Conservation (phyloP, 2,329 filamentous ascomycete genomes). For the Eutypella sp. region DNA sequence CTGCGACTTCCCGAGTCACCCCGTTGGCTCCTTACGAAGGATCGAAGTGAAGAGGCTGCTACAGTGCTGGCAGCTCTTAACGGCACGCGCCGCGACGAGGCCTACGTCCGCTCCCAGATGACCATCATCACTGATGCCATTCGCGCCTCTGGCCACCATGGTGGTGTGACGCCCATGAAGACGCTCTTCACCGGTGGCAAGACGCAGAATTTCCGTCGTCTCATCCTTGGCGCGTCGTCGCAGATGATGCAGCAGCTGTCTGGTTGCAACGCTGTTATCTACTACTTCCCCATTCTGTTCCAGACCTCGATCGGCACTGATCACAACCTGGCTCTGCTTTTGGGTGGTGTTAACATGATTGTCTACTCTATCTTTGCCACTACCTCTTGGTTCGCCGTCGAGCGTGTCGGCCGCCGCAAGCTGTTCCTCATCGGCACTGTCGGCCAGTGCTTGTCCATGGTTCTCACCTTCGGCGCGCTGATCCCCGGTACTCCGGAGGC, state of each 20-base stretch:
- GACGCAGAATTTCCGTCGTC: conserved; percentile 59
- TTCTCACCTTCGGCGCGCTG: conserved; percentile 57
- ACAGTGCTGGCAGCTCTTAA: conserved; percentile 47
- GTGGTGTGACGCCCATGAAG: conserved; percentile 23
- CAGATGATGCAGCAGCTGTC: conserved; percentile 60
- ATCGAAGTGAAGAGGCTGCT: conserved; percentile 47
- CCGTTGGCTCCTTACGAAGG: conserved; percentile 40
- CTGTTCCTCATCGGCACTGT: conserved; percentile 40
- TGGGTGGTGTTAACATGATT: conserved; percentile 32
- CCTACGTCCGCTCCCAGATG: conserved; percentile 40
- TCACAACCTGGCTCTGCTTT: conserved; percentile 43
- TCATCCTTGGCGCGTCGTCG: conserved; percentile 53
- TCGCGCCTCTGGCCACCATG: conserved; percentile 24
- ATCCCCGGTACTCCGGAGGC: conserved; percentile 57
- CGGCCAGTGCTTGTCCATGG: conserved; percentile 51
- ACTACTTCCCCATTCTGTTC: conserved; percentile 59
- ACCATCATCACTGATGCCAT: conserved; percentile 34
- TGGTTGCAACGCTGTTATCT: conserved; percentile 55
- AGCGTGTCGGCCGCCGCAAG: conserved; percentile 40
- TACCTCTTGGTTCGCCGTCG: conserved; percentile 38
- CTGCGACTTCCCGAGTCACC: conserved; percentile 49
- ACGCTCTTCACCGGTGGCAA: conserved; percentile 56
- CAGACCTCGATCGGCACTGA: conserved; percentile 33
- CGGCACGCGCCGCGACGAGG: conserved; percentile 42
- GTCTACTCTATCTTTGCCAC: conserved; percentile 30